A percentile compares a stretch with the other conserved stretches of the same genome.
Conservation (phyloP, 768 basidiomycete species). For the Suillus weaverae region DNA sequence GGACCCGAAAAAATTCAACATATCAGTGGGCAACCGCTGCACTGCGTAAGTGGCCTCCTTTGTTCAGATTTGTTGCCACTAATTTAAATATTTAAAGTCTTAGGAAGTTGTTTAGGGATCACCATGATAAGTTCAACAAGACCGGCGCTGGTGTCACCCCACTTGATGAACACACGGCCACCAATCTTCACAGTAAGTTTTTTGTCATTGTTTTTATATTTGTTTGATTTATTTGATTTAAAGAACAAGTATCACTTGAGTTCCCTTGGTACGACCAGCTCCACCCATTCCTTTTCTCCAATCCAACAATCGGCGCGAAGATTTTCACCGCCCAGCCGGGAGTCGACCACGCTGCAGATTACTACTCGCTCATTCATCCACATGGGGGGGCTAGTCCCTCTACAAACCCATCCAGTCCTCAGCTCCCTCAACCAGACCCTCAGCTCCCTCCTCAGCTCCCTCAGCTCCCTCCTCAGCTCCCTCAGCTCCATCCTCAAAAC, state of each 20-base stretch:
- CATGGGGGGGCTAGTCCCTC: neutral
- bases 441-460: too few species aligned
- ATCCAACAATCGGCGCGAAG: neutral
- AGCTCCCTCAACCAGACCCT: neutral
- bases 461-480: too few species aligned
- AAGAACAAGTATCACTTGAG: neutral
- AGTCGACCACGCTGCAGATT: neutral
- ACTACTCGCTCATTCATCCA: neutral
- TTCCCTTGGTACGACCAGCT: neutral
- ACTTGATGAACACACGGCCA: neutral
- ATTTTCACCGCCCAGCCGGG: neutral
- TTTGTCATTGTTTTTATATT: neutral
- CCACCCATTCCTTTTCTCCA: neutral
- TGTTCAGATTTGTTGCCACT: neutral
- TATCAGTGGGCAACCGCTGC: neutral
- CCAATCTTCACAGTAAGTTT: neutral
- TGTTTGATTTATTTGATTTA: neutral
- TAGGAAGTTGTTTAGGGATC: neutral
- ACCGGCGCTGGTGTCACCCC: neutral
- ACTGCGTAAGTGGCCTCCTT: neutral
- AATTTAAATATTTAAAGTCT: neutral
- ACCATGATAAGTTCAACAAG: neutral
- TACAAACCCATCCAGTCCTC: neutral
- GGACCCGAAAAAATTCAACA: neutral
- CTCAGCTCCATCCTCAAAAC: too few species aligned